Conservation (phyloP, 108 stramenopile species). For the Chaetoceros muelleri region DNA sequence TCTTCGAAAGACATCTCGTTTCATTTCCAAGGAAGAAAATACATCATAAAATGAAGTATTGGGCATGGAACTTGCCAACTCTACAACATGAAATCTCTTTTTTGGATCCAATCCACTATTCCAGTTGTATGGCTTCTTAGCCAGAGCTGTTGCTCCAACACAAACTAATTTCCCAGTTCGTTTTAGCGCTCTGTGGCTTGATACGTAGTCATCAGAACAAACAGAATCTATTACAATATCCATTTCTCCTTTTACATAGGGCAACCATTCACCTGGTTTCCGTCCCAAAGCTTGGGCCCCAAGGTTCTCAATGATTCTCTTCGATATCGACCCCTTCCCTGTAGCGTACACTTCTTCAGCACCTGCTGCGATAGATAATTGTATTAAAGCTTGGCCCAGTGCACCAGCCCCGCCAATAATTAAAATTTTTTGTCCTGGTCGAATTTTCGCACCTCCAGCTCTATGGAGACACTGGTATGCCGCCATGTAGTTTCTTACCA, state of each 20-base stretch:
- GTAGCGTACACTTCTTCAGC: constrained; percentile 42
- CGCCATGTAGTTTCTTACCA: constrained; percentile 57
- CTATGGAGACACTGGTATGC: constrained; percentile 33
- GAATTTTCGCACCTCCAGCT: constrained; percentile 20
- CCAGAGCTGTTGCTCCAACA: constrained; percentile 27
- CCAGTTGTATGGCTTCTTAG: not conserved
- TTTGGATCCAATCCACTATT: not conserved
- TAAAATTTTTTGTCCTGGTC: constrained; percentile 39
- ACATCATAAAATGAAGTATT: not conserved
- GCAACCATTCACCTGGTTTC: constrained; percentile 36
- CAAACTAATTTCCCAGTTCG: constrained; percentile 37
- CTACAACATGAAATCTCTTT: not conserved
- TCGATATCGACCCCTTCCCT: constrained; percentile 11
- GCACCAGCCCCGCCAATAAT: constrained; percentile 51
- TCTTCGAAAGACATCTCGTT: constrained; percentile 5
- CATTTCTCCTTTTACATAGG: constrained; percentile 35
- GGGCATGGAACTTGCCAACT: not conserved
- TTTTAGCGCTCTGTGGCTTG: constrained; percentile 30
- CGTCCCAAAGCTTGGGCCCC: constrained; percentile 31
- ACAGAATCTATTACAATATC: constrained; percentile 56
- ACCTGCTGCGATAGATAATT: constrained; percentile 38
- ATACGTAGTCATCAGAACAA: constrained; percentile 28
- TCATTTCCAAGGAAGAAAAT: not conserved
- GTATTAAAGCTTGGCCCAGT: constrained; percentile 54
- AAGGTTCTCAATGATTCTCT: constrained; percentile 7